Evolutionary conservation across 192 early-diverging fungal genomes (phyloP).

Genomic region (Chytriomyces sp.): DNA sequence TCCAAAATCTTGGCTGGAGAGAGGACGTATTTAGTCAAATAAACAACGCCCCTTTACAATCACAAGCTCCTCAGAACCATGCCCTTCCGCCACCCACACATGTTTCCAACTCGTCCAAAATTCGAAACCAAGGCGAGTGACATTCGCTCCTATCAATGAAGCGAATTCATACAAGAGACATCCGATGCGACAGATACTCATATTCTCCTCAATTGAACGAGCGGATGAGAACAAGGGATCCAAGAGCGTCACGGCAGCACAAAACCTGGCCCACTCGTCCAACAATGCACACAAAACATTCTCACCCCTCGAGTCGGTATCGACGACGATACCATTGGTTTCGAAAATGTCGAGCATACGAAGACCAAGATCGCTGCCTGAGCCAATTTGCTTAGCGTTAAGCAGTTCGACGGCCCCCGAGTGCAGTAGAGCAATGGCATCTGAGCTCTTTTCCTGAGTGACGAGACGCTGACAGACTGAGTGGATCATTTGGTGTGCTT

Average conservation of each 20-base stretch:
- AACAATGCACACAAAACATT: too few relatives aligned
- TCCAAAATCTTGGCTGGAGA: conserved; percentile 63
- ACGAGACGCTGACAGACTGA: conserved; percentile 83
- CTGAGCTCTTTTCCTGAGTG: conserved; percentile 80
- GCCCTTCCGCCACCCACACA: neutral
- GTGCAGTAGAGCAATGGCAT: conserved; percentile 78
- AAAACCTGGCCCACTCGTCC: too few relatives aligned
- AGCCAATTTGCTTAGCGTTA: conserved; percentile 78
- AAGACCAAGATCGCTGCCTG: conserved; percentile 78
- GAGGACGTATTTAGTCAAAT: conserved; percentile 40
- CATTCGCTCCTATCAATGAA: too few relatives aligned
- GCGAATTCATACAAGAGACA: too few relatives aligned
- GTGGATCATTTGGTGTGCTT: conserved; percentile 96
- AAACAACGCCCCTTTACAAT: neutral
- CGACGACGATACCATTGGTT: conserved; percentile 65
- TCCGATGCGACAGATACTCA: neutral
- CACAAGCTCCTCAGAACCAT: neutral
- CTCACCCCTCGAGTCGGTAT: conserved; percentile 69
- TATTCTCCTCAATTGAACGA: conserved; percentile 46
- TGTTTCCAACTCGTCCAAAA: too few relatives aligned
- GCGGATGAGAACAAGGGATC: neutral
- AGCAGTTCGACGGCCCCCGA: conserved; percentile 77
- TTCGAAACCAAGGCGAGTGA: too few relatives aligned
- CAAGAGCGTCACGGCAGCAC: too few relatives aligned
- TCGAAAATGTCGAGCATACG: conserved; percentile 85